These are phyloP conservation scores for Calocybe cyanea DNA, from an alignment of 768 basidiomycete species.

Conservation along the genomic window DNA sequence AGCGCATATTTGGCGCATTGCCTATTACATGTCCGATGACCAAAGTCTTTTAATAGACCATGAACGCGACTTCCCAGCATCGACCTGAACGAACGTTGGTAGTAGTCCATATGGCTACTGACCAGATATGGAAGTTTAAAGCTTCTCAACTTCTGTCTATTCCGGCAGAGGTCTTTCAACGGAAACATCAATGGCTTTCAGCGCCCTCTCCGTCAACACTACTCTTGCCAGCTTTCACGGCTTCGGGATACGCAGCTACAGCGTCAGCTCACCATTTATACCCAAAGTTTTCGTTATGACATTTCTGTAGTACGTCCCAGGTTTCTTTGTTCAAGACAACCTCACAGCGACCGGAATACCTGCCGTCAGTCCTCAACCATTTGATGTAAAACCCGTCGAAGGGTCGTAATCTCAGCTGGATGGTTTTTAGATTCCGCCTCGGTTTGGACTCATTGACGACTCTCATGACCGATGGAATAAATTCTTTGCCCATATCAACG, in stretches of 20 bases:
- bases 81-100: too few species aligned
- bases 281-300: neutral
- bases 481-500: slow-evolving; percentile 36
- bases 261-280: neutral
- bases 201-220: neutral
- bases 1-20: too few species aligned
- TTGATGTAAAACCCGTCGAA: neutral
- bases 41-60: too few species aligned
- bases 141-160: too few species aligned
- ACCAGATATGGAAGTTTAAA: too few species aligned
- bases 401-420: neutral
- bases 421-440: slow-evolving; percentile 41
- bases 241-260: neutral
- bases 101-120: too few species aligned
- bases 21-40: too few species aligned
- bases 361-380: slow-evolving; percentile 20
- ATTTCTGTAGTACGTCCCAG: slow-evolving; percentile 28
- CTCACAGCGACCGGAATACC: slow-evolving; percentile 24
- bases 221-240: neutral
- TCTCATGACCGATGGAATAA: slow-evolving; percentile 46
- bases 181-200: neutral
- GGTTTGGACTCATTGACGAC: slow-evolving; percentile 57
- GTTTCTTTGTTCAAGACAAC: slow-evolving; percentile 42
- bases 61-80: too few species aligned
- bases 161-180: too few species aligned